Percentiles rank a stretch among this genome's conserved stretches.
Conservation (phyloP, 176 grass and related monocot genomes). For the Typha latifolia region DNA sequence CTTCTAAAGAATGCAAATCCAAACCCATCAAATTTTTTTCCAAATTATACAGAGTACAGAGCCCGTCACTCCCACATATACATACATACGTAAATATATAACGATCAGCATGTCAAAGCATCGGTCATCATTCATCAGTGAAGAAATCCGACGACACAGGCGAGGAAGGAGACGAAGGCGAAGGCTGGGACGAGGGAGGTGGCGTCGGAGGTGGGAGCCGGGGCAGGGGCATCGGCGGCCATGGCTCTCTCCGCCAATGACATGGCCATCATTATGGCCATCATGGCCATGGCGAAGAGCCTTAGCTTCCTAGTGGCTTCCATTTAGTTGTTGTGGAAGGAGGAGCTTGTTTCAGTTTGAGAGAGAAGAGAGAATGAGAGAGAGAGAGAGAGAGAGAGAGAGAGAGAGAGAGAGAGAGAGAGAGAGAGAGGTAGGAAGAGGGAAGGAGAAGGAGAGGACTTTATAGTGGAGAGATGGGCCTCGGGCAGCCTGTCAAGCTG, state of each 20-base stretch:
- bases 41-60: no score
- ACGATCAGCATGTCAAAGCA: background rate
- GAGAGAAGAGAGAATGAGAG: no score
- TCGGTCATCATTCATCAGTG: background rate
- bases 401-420: no score
- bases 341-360: no score
- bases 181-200: background rate
- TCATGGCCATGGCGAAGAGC: constrained; percentile 5
- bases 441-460: no score
- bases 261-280: background rate
- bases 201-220: background rate
- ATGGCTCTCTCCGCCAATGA: background rate
- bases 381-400: no score
- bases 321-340: no score
- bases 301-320: no score
- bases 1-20: no score
- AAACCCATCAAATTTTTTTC: background rate
- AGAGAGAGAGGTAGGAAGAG: no score
- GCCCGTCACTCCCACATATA: background rate
- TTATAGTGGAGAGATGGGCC: no score
- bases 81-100: background rate
- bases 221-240: constrained; percentile 1
- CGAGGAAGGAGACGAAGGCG: background rate
- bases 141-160: constrained; percentile 1
- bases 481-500: no score